Base-by-base conservation (phyloP, 225 moss, liverwort and hornwort genomes). In the Polytrichum commune region DNA sequence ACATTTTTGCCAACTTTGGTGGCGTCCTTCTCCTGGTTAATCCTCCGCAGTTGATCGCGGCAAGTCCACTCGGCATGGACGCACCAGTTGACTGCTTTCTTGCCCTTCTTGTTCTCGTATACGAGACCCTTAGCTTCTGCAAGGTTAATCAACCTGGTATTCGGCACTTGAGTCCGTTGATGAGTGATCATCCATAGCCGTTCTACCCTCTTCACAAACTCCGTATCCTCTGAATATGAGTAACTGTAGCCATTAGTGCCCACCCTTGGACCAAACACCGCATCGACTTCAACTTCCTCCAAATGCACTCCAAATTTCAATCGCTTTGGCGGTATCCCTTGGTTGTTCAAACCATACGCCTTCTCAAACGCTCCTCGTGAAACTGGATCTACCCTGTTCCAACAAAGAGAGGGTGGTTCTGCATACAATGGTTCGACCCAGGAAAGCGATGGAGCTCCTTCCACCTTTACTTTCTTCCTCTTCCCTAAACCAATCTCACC, bases 401-500 rank as follows among this genome's bases (percentile, higher is more conserved):
- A 73, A 8, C 5, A 13, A 29, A 54, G 8, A 63, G 0, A 19
- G 55, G 63, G 18, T 62, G 53, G 1, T 30, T 30, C 30, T 30
- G 30, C 30, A 5, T 30, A 30, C 30, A 30, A 30, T 30, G 30
- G 30, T 30, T 72, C 53, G 2, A 72, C 19, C 26, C n/a, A 64
- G 0, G 9, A 46, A 25, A 46, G 27, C 5, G n/a, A 62, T 18
- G 53, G 5, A 16, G 53, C 62, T 53, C 53, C 25, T 29, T 72
- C 72, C 18, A 72, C 26, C 53, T 63, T 72, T 20, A 63, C 46
- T 19, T 72, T 64, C 38, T 19, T 70, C 70, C 28, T 70, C 18
- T 5, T 18, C 1, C 5, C 55, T 5, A 30, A 30, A 30, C 30
- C 30, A 26, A 9, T 19, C 27, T 9, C 20, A 6, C 26, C 55